These are phyloP conservation scores for Phytophthora meadii DNA, from an alignment of 352 stramenopile species.

Conservation along the genomic window DNA sequence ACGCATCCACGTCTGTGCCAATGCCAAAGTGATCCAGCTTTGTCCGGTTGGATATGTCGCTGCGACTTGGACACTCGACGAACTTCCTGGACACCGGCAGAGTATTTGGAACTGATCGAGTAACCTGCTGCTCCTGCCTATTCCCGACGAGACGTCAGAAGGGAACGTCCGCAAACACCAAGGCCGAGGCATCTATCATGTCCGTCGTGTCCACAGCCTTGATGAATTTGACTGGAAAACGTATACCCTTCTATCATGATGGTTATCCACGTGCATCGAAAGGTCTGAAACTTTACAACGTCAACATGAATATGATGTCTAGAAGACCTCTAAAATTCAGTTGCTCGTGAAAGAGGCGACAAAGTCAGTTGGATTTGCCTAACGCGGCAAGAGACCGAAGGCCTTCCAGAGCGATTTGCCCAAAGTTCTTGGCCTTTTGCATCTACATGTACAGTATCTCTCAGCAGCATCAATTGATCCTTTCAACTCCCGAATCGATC, in stretches of 20 bases:
- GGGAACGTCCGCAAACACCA: conserved; percentile 7
- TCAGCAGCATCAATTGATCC: background rate
- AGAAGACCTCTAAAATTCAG: conserved; percentile 16
- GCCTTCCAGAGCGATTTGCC: conserved; percentile 28
- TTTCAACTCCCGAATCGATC: conserved; percentile 5
- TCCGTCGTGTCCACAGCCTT: conserved; percentile 4
- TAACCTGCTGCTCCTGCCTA: background rate
- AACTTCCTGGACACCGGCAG: conserved; percentile 21
- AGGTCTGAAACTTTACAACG: conserved; percentile 7
- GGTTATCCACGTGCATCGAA: conserved; percentile 6
- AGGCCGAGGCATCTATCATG: background rate
- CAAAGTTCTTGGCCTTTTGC: conserved; percentile 4
- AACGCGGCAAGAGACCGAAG: background rate
- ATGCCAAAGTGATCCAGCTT: conserved; percentile 27
- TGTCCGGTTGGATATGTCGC: conserved; percentile 3
- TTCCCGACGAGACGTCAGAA: conserved; percentile 1
- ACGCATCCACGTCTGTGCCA: conserved; percentile 26
- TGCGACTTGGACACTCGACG: background rate
- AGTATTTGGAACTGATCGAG: conserved; percentile 36
- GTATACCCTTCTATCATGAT: conserved; percentile 23
- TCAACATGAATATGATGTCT: background rate
- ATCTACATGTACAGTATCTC: too few relatives aligned
- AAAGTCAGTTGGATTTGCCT: conserved; percentile 9
- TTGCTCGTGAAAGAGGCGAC: conserved; percentile 18
- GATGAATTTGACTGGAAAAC: conserved; percentile 7